Base-by-base conservation (phyloP, 1,139 yeast species). In the Yamadazyma aaseri region DNA sequence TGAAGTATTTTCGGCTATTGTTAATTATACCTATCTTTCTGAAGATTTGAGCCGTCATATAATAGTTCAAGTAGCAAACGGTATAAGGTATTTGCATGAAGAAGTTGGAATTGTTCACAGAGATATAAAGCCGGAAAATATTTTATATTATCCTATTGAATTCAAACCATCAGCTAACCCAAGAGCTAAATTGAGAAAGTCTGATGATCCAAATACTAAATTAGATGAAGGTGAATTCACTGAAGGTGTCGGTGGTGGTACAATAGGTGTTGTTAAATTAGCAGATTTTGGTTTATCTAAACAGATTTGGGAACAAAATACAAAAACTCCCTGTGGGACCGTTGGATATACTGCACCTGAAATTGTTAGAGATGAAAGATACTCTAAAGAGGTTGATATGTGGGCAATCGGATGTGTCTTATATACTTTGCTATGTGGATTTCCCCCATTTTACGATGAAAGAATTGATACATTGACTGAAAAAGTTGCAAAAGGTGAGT, bases 331-430 rank as follows among this genome's bases (percentile, higher is more conserved):
- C 2, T 76, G 81, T 53, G 82, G 82, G 20, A 76, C 82, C 6
- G 80, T 76, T 17, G 82, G 82, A 6, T 76, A 76, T 46, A 76
- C 81, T 14, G 79, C 81, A 4, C 82, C 82, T 1, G 82, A 76
- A 51, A 77, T 76, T 43, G 79, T 76, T 25, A 53, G 76, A 39
- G 80, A 76, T 49, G 73, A 76, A 45, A 66, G 75, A 29, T 76
- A 76, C 48, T 73, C 78, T n/a, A 73, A 69, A 46, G 77, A 75
- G 47, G 82, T 76, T 23, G 82, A 76, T 53, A 73, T 76, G 72
- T 76, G 81, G 81, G 81, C 81, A 6, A 60, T 76, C 34, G 82
- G 82, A 6, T 76, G 82, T 58, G 81, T 76, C 2, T 60, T 76
- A 42, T 76, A 76, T 49, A 76, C 82, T 3, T 60, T 76, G 42